phyloP scores from a whole-genome alignment of 1,139 yeast genomes.

The Blastobotrys illinoisensis region DNA sequence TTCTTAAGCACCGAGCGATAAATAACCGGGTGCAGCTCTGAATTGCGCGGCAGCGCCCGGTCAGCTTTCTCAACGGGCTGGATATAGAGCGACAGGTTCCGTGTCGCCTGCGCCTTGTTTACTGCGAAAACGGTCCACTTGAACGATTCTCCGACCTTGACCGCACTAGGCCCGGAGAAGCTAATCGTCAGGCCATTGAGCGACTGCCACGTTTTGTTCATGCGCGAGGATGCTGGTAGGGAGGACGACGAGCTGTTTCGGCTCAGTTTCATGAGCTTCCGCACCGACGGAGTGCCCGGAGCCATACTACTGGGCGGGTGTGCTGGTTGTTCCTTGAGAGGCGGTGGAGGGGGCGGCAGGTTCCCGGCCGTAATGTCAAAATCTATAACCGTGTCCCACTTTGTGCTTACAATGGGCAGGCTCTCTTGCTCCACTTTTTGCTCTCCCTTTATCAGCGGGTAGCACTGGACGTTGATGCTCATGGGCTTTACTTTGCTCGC shows the following conservation, averaged over 20 bases:
- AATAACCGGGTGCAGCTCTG: constrained; percentile 14
- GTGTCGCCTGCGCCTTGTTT: constrained; percentile 42
- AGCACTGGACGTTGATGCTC: constrained; percentile 21
- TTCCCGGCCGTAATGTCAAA: constrained; percentile 45
- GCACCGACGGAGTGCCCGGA: constrained; percentile 10
- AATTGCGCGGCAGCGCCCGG: constrained; percentile 8
- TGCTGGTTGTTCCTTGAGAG: constrained; percentile 6
- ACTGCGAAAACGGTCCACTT: constrained; percentile 65
- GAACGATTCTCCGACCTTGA: constrained; percentile 55
- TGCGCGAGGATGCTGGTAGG: constrained; percentile 8
- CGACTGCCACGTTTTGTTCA: neutral
- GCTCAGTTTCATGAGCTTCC: constrained; percentile 6
- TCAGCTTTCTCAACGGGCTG: constrained; percentile 23
- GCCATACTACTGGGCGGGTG: constrained; percentile 6
- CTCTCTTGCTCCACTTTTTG: neutral
- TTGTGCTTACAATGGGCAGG: constrained; percentile 42
- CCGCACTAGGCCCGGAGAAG: constrained; percentile 58
- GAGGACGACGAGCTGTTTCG: constrained; percentile 13
- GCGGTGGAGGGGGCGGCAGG: constrained; percentile 11
- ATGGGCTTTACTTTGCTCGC: constrained; percentile 23
- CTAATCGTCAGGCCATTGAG: constrained; percentile 49
- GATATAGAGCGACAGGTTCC: constrained; percentile 41
- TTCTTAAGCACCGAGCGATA: constrained; percentile 24
- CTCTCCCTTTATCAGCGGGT: constrained; percentile 25
- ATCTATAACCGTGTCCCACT: constrained; percentile 59